Conservation (phyloP, 257 asterid genomes). For the Oldenlandia corymbosa region DNA sequence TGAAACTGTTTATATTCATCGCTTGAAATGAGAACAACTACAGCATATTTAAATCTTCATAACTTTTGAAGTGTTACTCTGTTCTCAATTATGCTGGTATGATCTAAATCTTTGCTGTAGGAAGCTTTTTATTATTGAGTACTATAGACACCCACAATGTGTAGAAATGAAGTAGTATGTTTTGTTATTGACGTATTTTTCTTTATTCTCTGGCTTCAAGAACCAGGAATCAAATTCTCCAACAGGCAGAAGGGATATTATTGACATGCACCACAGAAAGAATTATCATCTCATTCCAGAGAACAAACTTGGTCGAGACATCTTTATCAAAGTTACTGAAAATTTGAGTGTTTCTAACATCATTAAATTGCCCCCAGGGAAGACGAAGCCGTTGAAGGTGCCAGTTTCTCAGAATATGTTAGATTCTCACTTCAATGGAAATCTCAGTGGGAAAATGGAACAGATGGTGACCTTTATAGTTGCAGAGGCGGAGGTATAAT, state of each 20-base stretch:
- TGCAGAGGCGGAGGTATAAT: constrained; percentile 85
- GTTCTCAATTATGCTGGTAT: background rate
- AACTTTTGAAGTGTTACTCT: background rate
- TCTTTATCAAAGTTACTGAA: constrained; percentile 61
- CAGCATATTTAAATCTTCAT: background rate
- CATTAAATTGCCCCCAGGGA: constrained; percentile 82
- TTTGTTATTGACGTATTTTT: background rate
- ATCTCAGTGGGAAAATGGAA: constrained; percentile 40
- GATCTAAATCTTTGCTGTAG: background rate
- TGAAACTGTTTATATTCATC: background rate
- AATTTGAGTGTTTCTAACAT: constrained; percentile 40
- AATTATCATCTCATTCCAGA: constrained; percentile 66
- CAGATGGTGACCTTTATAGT: constrained; percentile 62
- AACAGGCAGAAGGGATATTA: constrained; percentile 40
- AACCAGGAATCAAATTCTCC: constrained; percentile 55
- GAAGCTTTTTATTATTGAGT: background rate
- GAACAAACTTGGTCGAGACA: constrained; percentile 87
- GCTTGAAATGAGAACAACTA: background rate
- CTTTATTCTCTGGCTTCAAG: constrained; percentile 19
- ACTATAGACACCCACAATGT: background rate
- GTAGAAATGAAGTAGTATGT: background rate
- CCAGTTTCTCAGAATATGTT: constrained; percentile 79
- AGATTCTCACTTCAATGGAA: constrained; percentile 81
- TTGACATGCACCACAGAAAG: constrained; percentile 68
- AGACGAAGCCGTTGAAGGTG: constrained; percentile 56